A percentile compares a stretch with the other conserved stretches of the same genome.
phyloP scores from a whole-genome alignment of 768 basidiomycete species.

The Trametes elegans region DNA sequence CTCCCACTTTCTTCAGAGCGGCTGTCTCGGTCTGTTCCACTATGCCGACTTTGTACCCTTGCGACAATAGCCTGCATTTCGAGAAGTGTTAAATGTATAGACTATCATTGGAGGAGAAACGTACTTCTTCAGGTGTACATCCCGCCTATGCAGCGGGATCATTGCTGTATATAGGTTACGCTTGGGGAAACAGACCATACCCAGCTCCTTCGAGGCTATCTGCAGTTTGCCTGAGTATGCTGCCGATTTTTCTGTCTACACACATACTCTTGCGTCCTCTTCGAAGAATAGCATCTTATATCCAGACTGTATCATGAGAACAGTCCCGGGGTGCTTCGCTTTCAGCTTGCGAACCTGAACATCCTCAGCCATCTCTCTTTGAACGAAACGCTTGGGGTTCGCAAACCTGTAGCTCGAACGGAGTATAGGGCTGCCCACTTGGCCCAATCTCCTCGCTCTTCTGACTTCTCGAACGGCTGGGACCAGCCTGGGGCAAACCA shows the following conservation, averaged over 20 bases:
- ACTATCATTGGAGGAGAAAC: constrained; percentile 11
- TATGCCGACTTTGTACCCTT: constrained; percentile 81
- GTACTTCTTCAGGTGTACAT: constrained; percentile 76
- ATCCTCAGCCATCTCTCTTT: not conserved
- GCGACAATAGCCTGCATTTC: constrained; percentile 64
- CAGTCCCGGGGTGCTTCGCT: constrained; percentile 56
- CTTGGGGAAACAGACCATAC: constrained; percentile 69
- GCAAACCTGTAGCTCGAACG: constrained; percentile 67
- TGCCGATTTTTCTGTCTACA: not conserved
- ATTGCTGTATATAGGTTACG: constrained; percentile 76
- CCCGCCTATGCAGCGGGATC: constrained; percentile 65
- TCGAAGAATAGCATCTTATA: constrained; percentile 85
- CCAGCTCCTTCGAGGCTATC: constrained; percentile 75
- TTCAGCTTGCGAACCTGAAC: constrained; percentile 44
- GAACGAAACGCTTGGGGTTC: not conserved
- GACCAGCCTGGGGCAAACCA: not conserved
- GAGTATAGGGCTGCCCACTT: constrained; percentile 70
- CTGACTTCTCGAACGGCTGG: constrained; percentile 28
- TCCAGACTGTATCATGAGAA: constrained; percentile 81
- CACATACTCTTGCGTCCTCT: constrained; percentile 72
- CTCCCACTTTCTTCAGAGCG: constrained; percentile 80
- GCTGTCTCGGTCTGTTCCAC: constrained; percentile 85
- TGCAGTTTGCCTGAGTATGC: constrained; percentile 27
- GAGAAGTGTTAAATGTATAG: constrained; percentile 8
- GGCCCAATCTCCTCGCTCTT: constrained; percentile 54